Percentiles rank a stretch among this genome's conserved stretches.
Evolutionary conservation across 768 basidiomycete species (phyloP).

Genomic region (Kwoniella sp.): DNA sequence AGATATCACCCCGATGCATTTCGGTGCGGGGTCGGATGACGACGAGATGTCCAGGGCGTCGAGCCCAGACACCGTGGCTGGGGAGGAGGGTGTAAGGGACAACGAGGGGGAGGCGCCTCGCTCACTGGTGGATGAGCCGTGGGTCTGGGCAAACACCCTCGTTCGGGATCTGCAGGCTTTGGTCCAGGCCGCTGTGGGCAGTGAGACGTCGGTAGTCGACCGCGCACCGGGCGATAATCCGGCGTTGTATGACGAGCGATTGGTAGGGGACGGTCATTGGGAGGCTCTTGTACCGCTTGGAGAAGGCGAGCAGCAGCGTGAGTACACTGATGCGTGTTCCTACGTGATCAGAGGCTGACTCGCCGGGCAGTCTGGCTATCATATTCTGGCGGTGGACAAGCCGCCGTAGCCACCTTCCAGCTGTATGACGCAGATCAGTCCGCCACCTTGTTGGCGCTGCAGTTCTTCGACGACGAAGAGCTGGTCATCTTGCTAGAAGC

Average conservation of each 20-base stretch:
- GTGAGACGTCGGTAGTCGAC: no score
- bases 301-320: neutral
- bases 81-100: neutral
- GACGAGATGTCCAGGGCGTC: conserved; percentile 8
- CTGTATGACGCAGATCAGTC: neutral
- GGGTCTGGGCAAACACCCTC: conserved; percentile 30
- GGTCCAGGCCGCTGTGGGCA: conserved; percentile 9
- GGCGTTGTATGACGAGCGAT: conserved; percentile 5
- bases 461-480: conserved; percentile 37
- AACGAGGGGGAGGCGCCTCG: conserved; percentile 9
- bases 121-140: conserved; percentile 21
- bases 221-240: no score
- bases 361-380: conserved; percentile 6
- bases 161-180: conserved; percentile 7
- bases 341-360: neutral
- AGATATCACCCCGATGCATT: conserved; percentile 4
- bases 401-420: neutral
- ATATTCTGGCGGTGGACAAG: neutral
- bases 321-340: neutral
- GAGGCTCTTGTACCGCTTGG: neutral
- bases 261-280: neutral
- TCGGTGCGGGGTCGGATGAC: neutral
- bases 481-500: conserved; percentile 21
- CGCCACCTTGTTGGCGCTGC: conserved; percentile 14
- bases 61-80: conserved; percentile 15